Base-by-base conservation (phyloP, 1,284 basidiomycete species). In the Cystobasidiaceae sp. region DNA sequence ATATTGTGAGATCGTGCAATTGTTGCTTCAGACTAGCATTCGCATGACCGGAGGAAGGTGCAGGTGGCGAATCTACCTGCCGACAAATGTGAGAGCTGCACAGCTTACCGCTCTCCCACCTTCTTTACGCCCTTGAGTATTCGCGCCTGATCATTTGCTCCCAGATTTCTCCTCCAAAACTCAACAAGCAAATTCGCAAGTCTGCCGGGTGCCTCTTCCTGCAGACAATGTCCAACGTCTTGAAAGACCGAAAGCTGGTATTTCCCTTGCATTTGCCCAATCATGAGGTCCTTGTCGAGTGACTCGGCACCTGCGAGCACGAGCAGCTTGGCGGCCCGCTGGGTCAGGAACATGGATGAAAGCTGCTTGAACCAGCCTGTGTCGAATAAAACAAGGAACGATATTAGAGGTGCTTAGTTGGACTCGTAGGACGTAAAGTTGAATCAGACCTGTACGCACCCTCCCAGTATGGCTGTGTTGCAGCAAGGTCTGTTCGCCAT, bases 241-340 rank as follows among this genome's bases (percentile, higher is more conserved):
- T 84, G 83, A 68, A 96, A 83, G 27, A 97, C 91, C 23, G 85
- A 86, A 72, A 97, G 82, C 78, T 97, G 94, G 78, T 97, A 97
- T 76, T 97, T 97, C 64, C 93, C 93, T 67, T 78, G 78, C 94
- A 98, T 97, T 77, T 98, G 94, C 0, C 93, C 96, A 52, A 98
- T 93, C 88, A 96, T 97, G 43, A 98, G 82, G 70, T 90, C 86
- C 70, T 85, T 88, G 75, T 98, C 96, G 1, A 98, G 83, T 7
- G 93, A 81, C 72, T 98, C 94, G 8, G 93, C 87, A 0, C 93
- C 93, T 0, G 96, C 94, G 11, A 98, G 81, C 3, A 97, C 83
- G 30, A 98, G 82, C 28, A 98, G 77, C 15, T 93, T 85, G 0
- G 93, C 93, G 0, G 89, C 84, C 17, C 86, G 83, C 0, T 86